phyloP scores from a whole-genome alignment of 192 early-diverging fungal species.

The Backusella tarrabulga region DNA sequence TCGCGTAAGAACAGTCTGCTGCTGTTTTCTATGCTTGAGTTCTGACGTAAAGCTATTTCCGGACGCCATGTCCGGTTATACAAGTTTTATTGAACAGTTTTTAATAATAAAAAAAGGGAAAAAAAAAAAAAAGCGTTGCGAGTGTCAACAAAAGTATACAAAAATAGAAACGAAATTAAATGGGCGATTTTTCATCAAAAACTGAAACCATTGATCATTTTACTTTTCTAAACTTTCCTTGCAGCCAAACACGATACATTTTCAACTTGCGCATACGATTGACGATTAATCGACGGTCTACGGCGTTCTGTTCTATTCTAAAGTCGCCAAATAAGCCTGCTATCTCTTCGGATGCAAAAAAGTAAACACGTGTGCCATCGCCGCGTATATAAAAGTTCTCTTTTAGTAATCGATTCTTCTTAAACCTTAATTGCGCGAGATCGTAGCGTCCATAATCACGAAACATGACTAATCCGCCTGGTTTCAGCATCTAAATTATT shows the following conservation, averaged over 20 bases:
- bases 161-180: conserved; percentile 3
- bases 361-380: conserved; percentile 93
- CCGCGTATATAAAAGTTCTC: conserved; percentile 97
- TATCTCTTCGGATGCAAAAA: conserved; percentile 70
- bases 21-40: neutral
- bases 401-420: conserved; percentile 82
- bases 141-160: neutral
- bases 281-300: conserved; percentile 89
- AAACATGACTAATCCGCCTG: conserved; percentile 89
- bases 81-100: neutral
- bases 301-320: conserved; percentile 82
- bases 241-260: conserved; percentile 98
- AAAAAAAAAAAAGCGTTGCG: neutral
- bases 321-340: conserved; percentile 45
- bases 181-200: neutral
- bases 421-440: conserved; percentile 95
- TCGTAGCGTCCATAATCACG: conserved; percentile 97
- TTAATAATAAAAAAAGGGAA: neutral
- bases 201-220: neutral
- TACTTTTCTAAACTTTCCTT: conserved; percentile 89
- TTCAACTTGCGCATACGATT: conserved; percentile 89
- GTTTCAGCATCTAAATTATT: conserved; percentile 59
- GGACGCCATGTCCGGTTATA: neutral
- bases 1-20: neutral
- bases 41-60: neutral